Evolutionary conservation across 345 rosid species (phyloP), one percentile per base, ranked within the genome.

Genomic region (Pugionium cornutum): DNA sequence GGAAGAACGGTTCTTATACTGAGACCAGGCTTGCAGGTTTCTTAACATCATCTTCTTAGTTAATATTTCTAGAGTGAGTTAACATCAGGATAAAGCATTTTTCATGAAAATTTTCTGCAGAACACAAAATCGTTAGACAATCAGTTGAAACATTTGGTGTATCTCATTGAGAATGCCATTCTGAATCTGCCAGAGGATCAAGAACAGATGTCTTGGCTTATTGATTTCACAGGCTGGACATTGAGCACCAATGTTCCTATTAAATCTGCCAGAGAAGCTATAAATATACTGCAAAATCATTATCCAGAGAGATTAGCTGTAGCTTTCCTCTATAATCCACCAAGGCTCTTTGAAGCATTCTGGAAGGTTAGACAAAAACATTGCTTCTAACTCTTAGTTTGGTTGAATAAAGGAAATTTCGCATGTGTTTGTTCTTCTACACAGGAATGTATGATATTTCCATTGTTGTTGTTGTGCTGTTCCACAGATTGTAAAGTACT

Each of bases 321-420:
- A 18, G 96, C 99, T 54, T 88, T 92, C 74, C 87, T 92, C 46
- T 92, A 90, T 70, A 90, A 90, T 54, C 99, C 99, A 39, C 99
- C 97, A 10, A 76, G 95, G 45, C 80, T 94, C 68, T 94, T 94
- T 61, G 99, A 90, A 69, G 91, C 97, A 58, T 94, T 94, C 75
- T 94, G 99, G 99, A 94, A 90, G 99, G 99, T 89, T 47, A 56
- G 79, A 45, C 56, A 48, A 8, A 41, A 64, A 30, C 75, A 33
- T 46, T 33, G 32, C 34, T 28, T 7, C 25, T 46, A 2, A 44
- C 47, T 67, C 55, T n/a, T 56, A 26, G 62, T 43, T 25, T 28
- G 31, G 53, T 25, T 49, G 34, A 30, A 18, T 36, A 53, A 49
- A 44, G 37, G 5, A 31, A 10, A n/a, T 9, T 30, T 64, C 33